These are phyloP conservation scores for Trichocladium uniseriatum DNA, from an alignment of 495 filamentous ascomycete genomes.

Conservation along the genomic window DNA sequence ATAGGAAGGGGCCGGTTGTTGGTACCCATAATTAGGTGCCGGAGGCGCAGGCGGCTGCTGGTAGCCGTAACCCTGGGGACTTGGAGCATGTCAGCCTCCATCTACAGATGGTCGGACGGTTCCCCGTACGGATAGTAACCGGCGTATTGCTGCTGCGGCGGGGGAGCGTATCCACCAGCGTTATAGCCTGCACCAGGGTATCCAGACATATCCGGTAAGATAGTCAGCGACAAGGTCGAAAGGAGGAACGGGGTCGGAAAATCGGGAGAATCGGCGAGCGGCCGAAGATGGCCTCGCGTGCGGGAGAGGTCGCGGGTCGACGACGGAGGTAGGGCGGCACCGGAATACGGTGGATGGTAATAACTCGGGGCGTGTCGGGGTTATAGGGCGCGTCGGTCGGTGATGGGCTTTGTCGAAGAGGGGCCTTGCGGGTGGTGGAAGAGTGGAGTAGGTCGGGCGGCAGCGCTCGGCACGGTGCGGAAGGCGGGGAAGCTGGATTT, in stretches of 20 bases:
- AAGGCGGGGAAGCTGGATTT: not conserved
- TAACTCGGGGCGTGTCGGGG: not conserved
- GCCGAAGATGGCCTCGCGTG: not conserved
- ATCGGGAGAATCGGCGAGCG: not conserved
- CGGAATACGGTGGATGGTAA: not conserved
- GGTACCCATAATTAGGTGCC: conserved; percentile 39
- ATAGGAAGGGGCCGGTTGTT: conserved; percentile 34
- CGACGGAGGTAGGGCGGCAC: not conserved
- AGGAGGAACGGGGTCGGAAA: not conserved
- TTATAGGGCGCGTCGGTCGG: not conserved
- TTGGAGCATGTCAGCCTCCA: conserved; percentile 5
- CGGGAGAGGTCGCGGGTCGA: not conserved
- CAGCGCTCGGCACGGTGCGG: not conserved
- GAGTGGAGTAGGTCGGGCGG: not conserved
- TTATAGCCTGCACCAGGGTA: conserved; percentile 35
- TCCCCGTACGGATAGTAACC: conserved; percentile 34
- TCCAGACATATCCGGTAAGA: conserved; percentile 24
- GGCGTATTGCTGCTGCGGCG: conserved; percentile 32
- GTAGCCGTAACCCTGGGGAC: conserved; percentile 17
- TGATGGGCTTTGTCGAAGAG: not conserved
- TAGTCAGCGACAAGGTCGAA: not conserved
- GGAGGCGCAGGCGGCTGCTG: conserved; percentile 22
- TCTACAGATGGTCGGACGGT: not conserved
- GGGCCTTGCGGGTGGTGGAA: not conserved
- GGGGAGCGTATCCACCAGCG: conserved; percentile 30